Percentiles rank a stretch among this genome's conserved stretches.
Conservation (phyloP, 225 moss, liverwort and hornwort species). For the Thuidium tamariscinum region DNA sequence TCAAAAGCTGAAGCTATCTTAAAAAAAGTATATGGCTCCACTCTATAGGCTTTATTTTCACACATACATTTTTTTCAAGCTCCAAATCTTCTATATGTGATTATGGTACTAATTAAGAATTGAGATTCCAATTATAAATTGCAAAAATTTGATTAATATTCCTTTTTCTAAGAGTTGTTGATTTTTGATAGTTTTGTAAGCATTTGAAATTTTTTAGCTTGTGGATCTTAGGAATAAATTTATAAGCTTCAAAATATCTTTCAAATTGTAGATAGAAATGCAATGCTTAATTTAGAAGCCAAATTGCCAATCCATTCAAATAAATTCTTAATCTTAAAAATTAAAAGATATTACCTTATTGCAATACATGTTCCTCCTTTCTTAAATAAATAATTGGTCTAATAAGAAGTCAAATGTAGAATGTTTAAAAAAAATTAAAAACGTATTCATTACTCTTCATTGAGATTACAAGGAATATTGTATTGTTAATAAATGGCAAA, state of each 20-base stretch:
- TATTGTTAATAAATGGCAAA: background rate
- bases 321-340: background rate
- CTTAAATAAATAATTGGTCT: background rate
- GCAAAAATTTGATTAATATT: background rate
- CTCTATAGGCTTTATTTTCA: too few relatives aligned
- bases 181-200: background rate
- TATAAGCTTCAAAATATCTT: background rate
- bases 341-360: background rate
- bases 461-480: background rate
- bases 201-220: background rate
- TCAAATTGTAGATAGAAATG: background rate
- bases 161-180: background rate
- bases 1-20: too few relatives aligned
- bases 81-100: too few relatives aligned
- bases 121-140: accelerated
- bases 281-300: background rate
- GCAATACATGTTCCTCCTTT: background rate
- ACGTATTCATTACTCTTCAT: background rate
- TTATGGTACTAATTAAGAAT: background rate
- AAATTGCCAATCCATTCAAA: background rate
- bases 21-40: too few relatives aligned
- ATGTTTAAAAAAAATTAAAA: background rate
- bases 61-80: too few relatives aligned
- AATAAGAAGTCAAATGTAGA: accelerated
- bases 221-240: background rate